phyloP scores from a whole-genome alignment of 768 basidiomycete genomes.

The Boletus rufocinnamomeus region DNA sequence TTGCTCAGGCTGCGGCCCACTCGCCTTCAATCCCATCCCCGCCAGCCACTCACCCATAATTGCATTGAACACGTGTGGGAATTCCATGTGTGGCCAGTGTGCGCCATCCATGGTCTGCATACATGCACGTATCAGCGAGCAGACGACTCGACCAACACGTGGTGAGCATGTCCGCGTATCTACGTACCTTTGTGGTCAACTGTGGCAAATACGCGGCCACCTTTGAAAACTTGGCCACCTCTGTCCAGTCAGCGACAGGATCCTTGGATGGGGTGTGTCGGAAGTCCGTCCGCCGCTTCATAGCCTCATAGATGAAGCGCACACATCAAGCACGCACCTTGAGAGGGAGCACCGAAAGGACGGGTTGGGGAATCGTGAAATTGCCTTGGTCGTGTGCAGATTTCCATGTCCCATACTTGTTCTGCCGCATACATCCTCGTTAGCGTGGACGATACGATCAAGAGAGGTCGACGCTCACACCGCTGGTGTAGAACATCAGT shows the following conservation, averaged over 20 bases:
- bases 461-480: constrained; percentile 36
- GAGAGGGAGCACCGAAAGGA: constrained; percentile 43
- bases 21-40: background rate
- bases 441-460: background rate
- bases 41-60: constrained; percentile 56
- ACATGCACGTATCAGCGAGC: constrained; percentile 38
- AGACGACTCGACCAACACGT: constrained; percentile 22
- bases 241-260: constrained; percentile 47
- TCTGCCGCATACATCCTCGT: constrained; percentile 32
- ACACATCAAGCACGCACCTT: constrained; percentile 28
- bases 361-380: constrained; percentile 44
- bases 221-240: constrained; percentile 30
- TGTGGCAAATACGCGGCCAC: constrained; percentile 37
- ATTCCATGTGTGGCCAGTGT: constrained; percentile 72
- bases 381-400: constrained; percentile 44
- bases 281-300: background rate
- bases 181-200: constrained; percentile 36
- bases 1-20: background rate
- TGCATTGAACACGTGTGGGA: constrained; percentile 52
- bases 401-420: constrained; percentile 40
- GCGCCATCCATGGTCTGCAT: constrained; percentile 51
- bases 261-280: constrained; percentile 30
- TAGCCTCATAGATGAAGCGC: background rate
- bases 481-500: constrained; percentile 62
- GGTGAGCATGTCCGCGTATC: constrained; percentile 1